These are phyloP conservation scores for Halophytophthora batemanensis DNA, from an alignment of 352 stramenopile genomes.

Conservation along the genomic window DNA sequence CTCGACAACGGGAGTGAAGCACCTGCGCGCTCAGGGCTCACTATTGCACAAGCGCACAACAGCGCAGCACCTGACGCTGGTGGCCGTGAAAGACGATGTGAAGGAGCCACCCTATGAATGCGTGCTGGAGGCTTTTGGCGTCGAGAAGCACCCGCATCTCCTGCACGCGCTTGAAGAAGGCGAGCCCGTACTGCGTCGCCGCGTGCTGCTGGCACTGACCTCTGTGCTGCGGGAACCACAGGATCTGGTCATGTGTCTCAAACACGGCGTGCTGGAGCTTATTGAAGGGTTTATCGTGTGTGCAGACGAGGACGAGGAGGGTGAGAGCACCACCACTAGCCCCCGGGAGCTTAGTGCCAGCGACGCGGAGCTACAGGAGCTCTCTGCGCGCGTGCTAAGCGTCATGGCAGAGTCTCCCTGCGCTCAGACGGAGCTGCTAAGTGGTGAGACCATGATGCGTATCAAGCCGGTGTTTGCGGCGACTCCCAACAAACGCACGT, in stretches of 20 bases:
- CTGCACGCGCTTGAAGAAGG: constrained; percentile 57
- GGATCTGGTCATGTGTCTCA: constrained; percentile 61
- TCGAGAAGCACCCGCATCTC: constrained; percentile 68
- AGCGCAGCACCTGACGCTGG: constrained; percentile 53
- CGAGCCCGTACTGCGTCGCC: constrained; percentile 42
- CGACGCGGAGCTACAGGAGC: constrained; percentile 44
- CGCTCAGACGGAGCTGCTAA: constrained; percentile 38
- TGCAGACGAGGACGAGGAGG: constrained; percentile 4
- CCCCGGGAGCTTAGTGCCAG: constrained; percentile 11
- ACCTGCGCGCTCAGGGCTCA: constrained; percentile 51
- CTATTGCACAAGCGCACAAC: constrained; percentile 68
- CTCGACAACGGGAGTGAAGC: constrained; percentile 28
- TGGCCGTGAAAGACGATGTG: constrained; percentile 49
- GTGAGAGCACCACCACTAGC: background rate
- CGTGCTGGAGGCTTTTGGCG: constrained; percentile 63
- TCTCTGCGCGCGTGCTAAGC: constrained; percentile 50
- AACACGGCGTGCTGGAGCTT: constrained; percentile 51
- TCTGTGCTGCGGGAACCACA: constrained; percentile 59
- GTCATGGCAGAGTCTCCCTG: constrained; percentile 46
- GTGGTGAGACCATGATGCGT: constrained; percentile 30
- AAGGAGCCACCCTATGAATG: constrained; percentile 53
- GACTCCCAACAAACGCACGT: constrained; percentile 25
- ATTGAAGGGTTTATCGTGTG: constrained; percentile 31
- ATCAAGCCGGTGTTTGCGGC: constrained; percentile 47
- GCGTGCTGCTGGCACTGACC: constrained; percentile 44